Base-by-base conservation (phyloP, 352 stramenopile genomes). In the Pythium brassicae region DNA sequence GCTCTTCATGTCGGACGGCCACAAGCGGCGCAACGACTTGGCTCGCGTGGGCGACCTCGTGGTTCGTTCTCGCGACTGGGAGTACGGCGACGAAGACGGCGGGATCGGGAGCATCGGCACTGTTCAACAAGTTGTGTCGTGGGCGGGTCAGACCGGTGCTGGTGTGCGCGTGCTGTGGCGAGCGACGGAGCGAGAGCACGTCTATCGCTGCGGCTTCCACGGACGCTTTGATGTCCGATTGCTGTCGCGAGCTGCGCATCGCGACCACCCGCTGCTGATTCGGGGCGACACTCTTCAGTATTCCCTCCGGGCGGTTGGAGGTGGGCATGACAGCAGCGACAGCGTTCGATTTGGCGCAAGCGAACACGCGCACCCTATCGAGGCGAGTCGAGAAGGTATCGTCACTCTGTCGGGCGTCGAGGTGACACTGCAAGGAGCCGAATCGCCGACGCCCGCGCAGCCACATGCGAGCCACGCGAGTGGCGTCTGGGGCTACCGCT, bases 81-180 rank as follows among this genome's bases (percentile, higher is more conserved):
- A 76, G 46, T 92, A 89, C 53, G 80, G 59, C 3, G 62, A 90
- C 29, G 83, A 93, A 74, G 83, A 92, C 50, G 83, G 83, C 32
- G 77, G 75, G 8, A 25, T 64, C 22, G 83, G 83, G n/a, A 74
- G 65, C 43, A 27, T 87, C 10, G 83, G 83, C 22, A 57, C 72
- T 34, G 71, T 90, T 3, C 50, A 82, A 55, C 75, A 83, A 17
- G 56, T 87, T 19, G 82, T 78, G 37, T 19, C 66, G 1, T 93
- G 83, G 83, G 59, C 61, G 2, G 53, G 53, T 2, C 67, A 81
- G 22, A 74, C 59, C 20, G 78, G 79, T 10, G 73, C 78, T 29
- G 83, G 71, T 20, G 65, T 91, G 14, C 73, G 78, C 9, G 76
- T 93, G 3, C 61, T 63, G 27, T 93, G 83, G 83, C 50, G 68